Conservation (phyloP, 768 basidiomycete genomes). For the Tephrocybe sp. region DNA sequence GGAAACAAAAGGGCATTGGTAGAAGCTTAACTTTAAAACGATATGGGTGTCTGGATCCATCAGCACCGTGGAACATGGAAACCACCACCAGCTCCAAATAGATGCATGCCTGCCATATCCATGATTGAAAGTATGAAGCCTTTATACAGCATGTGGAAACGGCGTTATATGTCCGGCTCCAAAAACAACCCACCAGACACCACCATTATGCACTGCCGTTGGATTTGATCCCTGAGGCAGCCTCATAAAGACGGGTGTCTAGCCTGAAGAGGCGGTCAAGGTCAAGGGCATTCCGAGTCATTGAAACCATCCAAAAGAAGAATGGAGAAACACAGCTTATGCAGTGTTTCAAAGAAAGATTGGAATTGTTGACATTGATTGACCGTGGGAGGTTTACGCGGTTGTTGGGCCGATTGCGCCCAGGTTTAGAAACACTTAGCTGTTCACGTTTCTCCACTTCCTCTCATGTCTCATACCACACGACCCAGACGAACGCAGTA, state of each 20-base stretch:
- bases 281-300: no score
- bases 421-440: slow-evolving; percentile 11
- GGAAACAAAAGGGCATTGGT: not conserved
- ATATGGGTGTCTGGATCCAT: not conserved
- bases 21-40: no score
- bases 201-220: no score
- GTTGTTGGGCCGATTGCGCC: not conserved
- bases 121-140: not conserved
- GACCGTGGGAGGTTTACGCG: slow-evolving; percentile 14
- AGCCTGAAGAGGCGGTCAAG: no score
- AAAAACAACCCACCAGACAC: not conserved
- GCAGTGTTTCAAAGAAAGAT: not conserved
- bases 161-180: not conserved
- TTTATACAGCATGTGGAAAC: slow-evolving; percentile 4
- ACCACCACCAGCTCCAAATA: not conserved
- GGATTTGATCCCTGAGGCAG: no score
- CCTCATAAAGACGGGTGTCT: no score
- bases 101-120: not conserved
- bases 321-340: not conserved
- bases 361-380: not conserved
- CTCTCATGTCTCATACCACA: slow-evolving; percentile 37
- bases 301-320: no score
- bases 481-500: slow-evolving; percentile 38
- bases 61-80: not conserved
- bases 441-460: slow-evolving; percentile 20